Evolutionary conservation across 345 rosid genomes (phyloP).

Genomic region (Lepidium sativum): DNA sequence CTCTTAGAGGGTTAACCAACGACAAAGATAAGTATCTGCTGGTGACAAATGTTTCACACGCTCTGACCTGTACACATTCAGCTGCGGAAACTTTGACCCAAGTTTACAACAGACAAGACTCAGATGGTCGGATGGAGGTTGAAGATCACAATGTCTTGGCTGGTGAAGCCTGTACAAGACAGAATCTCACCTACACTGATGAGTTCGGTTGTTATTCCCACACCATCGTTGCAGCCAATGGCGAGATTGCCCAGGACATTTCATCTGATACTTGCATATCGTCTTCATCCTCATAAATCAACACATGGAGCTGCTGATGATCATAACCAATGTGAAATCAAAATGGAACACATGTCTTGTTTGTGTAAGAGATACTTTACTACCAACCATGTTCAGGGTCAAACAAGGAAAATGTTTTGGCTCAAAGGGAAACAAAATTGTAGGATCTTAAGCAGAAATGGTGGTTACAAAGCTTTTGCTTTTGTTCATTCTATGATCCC

Average conservation of each 20-base stretch:
- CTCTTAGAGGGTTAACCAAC: conserved; percentile 28
- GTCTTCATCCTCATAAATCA: conserved; percentile 5
- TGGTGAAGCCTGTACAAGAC: conserved; percentile 44
- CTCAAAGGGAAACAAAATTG: conserved; percentile 4
- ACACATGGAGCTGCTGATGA: neutral
- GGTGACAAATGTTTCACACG: conserved; percentile 59
- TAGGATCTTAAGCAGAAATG: neutral
- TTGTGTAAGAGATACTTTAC: conserved; percentile 10
- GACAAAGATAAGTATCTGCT: conserved; percentile 33
- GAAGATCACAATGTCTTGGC: conserved; percentile 57
- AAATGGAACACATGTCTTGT: conserved; percentile 2
- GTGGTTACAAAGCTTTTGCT: neutral
- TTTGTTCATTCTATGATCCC: conserved; percentile 48
- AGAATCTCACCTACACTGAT: conserved; percentile 39
- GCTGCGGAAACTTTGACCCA: conserved; percentile 24
- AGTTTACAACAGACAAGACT: conserved; percentile 40
- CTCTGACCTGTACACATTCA: conserved; percentile 26
- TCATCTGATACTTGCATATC: conserved; percentile 38
- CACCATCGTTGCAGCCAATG: conserved; percentile 31
- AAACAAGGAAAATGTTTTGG: neutral
- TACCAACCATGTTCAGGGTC: neutral
- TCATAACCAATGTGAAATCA: conserved; percentile 4
- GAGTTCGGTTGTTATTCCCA: conserved; percentile 44
- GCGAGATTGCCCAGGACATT: conserved; percentile 34
- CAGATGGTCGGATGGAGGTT: conserved; percentile 78